These are phyloP conservation scores for Saccharomycopsis olivae DNA, from an alignment of 805 yeast genomes.

Conservation along the genomic window DNA sequence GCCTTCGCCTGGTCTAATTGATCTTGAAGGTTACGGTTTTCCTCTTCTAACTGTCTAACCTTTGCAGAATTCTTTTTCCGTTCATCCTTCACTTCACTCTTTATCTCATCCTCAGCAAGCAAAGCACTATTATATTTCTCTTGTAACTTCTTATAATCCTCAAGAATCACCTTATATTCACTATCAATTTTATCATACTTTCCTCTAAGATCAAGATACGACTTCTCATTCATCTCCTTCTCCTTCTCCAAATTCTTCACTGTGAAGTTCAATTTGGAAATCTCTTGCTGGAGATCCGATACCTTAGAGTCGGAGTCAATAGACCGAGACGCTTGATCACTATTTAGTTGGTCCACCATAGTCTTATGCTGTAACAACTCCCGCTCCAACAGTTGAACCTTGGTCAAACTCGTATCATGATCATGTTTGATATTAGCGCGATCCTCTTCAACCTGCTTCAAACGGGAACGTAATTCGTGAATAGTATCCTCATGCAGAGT, in stretches of 20 bases:
- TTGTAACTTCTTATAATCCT: constrained; percentile 16
- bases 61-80: constrained; percentile 4
- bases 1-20: constrained; percentile 9
- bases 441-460: constrained; percentile 12
- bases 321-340: neutral
- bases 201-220: constrained; percentile 9
- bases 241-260: constrained; percentile 15
- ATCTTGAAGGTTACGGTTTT: constrained; percentile 4
- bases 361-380: constrained; percentile 4
- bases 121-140: constrained; percentile 15
- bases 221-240: constrained; percentile 7
- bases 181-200: constrained; percentile 9
- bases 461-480: constrained; percentile 2
- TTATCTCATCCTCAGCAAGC: constrained; percentile 11
- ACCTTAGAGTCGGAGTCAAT: neutral
- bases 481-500: constrained; percentile 28
- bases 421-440: constrained; percentile 1
- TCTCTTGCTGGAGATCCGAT: constrained; percentile 5
- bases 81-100: constrained; percentile 9
- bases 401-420: constrained; percentile 1
- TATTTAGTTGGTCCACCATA: constrained; percentile 1
- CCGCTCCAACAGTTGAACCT: constrained; percentile 8
- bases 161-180: constrained; percentile 14
- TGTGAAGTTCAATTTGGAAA: constrained; percentile 10
- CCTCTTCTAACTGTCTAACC: constrained; percentile 7